phyloP scores from a whole-genome alignment of 768 basidiomycete species.

The Suillus ampliporus region DNA sequence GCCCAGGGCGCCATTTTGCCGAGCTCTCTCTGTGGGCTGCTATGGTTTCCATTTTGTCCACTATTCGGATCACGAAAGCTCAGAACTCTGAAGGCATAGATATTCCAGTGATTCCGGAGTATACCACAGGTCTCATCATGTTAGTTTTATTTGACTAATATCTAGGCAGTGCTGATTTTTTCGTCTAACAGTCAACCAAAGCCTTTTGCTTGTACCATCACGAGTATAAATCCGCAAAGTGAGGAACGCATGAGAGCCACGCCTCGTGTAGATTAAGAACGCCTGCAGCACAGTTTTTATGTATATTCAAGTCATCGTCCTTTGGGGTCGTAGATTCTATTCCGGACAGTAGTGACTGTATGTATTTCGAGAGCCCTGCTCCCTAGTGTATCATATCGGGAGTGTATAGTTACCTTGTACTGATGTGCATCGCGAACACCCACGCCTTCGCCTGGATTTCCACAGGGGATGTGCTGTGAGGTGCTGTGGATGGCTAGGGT shows the following conservation, averaged over 20 bases:
- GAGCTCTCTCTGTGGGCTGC: slow-evolving; percentile 12
- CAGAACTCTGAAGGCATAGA: slow-evolving; percentile 8
- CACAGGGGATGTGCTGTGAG: too few relatives aligned
- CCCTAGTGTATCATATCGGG: too few relatives aligned
- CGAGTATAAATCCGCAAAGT: not conserved
- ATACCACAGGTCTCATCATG: slow-evolving; percentile 4
- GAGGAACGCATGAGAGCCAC: not conserved
- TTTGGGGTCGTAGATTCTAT: too few relatives aligned
- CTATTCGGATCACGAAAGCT: slow-evolving; percentile 13
- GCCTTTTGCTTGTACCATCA: slow-evolving; percentile 9
- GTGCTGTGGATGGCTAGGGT: too few relatives aligned
- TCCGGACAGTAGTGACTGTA: too few relatives aligned
- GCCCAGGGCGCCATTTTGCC: slow-evolving; percentile 13
- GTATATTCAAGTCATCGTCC: too few relatives aligned
- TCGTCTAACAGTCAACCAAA: slow-evolving; percentile 5
- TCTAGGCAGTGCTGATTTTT: not conserved
- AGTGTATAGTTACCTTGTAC: too few relatives aligned
- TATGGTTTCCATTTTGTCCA: slow-evolving; percentile 10
- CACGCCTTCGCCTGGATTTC: too few relatives aligned
- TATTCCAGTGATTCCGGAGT: slow-evolving; percentile 6
- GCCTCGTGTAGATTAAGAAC: not conserved
- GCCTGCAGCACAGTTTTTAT: too few relatives aligned
- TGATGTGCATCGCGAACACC: too few relatives aligned
- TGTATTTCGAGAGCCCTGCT: too few relatives aligned
- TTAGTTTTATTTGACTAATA: not conserved